These are phyloP conservation scores for Kuraishia ogatae DNA, from an alignment of 805 yeast species.

Conservation along the genomic window DNA sequence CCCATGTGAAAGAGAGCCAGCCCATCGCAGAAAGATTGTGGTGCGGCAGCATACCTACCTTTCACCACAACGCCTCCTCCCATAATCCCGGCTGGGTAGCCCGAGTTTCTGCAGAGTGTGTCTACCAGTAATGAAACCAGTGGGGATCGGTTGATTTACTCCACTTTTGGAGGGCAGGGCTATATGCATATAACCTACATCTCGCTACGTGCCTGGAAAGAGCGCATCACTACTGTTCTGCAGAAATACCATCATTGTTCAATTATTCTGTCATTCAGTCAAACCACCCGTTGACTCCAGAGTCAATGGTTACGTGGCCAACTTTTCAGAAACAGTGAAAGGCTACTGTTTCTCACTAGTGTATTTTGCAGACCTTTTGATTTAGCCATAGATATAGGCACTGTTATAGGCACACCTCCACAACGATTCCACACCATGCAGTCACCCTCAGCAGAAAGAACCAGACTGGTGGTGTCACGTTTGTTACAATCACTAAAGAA, in stretches of 20 bases:
- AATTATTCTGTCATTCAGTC: too few species aligned
- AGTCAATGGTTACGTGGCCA: too few species aligned
- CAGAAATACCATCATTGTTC: too few species aligned
- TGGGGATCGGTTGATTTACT: background rate
- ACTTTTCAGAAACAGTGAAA: too few species aligned
- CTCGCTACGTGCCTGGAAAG: background rate
- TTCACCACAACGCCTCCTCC: background rate
- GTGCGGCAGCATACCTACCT: background rate
- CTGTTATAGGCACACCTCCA: background rate
- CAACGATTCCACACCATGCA: background rate
- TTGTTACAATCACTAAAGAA: background rate
- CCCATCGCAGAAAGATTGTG: too few species aligned
- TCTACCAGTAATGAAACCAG: background rate
- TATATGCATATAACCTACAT: background rate
- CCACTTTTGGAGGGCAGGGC: background rate
- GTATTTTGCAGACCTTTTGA: too few species aligned
- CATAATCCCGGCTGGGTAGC: background rate
- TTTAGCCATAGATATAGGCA: too few species aligned
- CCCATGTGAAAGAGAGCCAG: too few species aligned
- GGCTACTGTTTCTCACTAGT: too few species aligned
- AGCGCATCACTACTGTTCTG: background rate
- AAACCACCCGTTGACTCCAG: too few species aligned
- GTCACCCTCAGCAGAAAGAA: background rate
- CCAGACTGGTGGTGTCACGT: background rate
- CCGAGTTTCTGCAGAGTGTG: background rate